Base-by-base conservation (phyloP, 352 stramenopile species). In the Phytophthora pini region DNA sequence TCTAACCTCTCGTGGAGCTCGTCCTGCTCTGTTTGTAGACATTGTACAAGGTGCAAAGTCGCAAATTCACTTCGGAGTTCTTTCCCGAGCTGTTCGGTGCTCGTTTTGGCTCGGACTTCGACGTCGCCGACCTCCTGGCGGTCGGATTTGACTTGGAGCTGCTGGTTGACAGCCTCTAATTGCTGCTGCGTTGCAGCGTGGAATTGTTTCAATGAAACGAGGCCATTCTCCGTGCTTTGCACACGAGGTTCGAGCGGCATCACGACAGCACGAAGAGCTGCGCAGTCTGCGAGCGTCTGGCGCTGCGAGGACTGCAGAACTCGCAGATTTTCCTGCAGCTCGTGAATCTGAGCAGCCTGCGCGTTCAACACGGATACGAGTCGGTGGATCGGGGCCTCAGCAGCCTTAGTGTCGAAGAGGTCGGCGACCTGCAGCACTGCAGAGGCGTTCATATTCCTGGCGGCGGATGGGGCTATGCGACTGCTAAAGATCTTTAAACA, bases 291-390 rank as follows among this genome's bases (percentile, higher is more conserved):
- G 17, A 74, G 44, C 50, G 78, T 71, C 29, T 74, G 56, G 5
- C 51, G 60, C 34, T 82, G 70, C 34, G 64, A 65, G 22, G 56
- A 56, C 32, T 85, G 72, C 2, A 82, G 34, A 20, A 72, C 29
- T 4, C 53, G 60, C 22, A 91, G 36, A 4, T 59, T 71, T 49
- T 55, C 43, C 24, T 76, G 38, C 26, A 89, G 57, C 45, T 59
- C 49, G 29, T 71, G 69, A 17, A 88, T 72, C 46, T 74, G 59
- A 50, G 56, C 47, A 7, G 82, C 67, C 56, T 92, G 83, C 7
- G 68, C 48, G 60, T 92, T 92, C 50, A 92, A 76, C 39, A 85
- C 74, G n/a, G 79, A 73, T 20, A 89, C 81, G 15, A 92, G 79
- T 1, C 80, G 72, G 55, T 85, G 75, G 64, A 80, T 80, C 15